Evolutionary conservation across 306 rosid genomes (phyloP).

Genomic region (Rosa persica): DNA sequence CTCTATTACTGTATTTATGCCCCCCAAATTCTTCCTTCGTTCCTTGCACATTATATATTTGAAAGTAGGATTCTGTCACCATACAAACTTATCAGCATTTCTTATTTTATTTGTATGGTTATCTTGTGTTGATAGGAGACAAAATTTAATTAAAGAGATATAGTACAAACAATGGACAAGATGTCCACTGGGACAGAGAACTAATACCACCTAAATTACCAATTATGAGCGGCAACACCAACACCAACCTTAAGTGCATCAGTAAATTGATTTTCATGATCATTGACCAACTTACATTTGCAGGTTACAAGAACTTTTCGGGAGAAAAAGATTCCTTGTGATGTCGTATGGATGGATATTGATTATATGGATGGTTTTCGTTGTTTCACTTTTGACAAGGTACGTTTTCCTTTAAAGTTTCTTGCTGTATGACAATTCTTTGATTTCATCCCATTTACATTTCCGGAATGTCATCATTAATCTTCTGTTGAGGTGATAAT

Average conservation of each 20-base stretch:
- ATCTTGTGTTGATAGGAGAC: constrained; percentile 5
- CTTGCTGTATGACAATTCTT: not conserved
- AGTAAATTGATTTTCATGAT: not conserved
- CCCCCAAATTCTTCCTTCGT: not conserved
- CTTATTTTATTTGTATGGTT: not conserved
- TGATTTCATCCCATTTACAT: not conserved
- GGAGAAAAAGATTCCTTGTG: constrained; percentile 77
- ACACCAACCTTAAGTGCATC: not conserved
- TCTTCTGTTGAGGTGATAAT: not conserved
- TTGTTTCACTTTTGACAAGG: constrained; percentile 89
- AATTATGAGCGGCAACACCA: not conserved
- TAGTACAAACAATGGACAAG: not conserved
- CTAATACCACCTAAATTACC: not conserved
- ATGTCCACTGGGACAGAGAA: not conserved
- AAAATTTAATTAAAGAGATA: not conserved
- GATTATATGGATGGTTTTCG: constrained; percentile 97
- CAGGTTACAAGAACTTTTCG: constrained; percentile 76
- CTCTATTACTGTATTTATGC: not conserved
- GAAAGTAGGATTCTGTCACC: not conserved
- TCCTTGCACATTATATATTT: too few species aligned
- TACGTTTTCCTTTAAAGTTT: constrained; percentile 20
- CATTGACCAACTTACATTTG: constrained; percentile 30
- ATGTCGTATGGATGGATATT: constrained; percentile 92
- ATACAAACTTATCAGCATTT: not conserved
- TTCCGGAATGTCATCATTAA: not conserved